Conservation (phyloP, 352 stramenopile species). For the Pythium plurisporium region DNA sequence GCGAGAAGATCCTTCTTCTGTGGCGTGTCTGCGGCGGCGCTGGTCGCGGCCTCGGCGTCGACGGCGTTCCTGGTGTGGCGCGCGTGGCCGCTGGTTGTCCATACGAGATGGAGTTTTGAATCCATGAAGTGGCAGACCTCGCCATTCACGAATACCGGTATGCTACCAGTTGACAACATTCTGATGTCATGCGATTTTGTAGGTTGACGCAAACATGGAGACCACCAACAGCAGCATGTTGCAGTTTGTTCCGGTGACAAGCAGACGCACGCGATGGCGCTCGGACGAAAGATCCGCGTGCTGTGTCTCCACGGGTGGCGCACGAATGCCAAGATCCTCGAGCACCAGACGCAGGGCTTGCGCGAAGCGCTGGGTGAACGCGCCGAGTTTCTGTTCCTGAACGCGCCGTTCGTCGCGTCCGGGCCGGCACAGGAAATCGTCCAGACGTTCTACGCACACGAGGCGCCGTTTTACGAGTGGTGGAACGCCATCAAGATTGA, state of each 20-base stretch:
- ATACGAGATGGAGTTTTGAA: background rate
- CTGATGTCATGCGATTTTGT: background rate
- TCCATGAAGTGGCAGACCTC: background rate
- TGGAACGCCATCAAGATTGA: conserved; percentile 57
- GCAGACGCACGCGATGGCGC: background rate
- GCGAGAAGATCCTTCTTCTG: background rate
- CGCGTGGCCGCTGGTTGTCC: background rate
- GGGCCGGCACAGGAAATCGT: conserved; percentile 57
- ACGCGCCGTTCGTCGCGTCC: conserved; percentile 55
- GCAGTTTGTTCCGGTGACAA: no score
- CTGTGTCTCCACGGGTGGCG: conserved; percentile 79
- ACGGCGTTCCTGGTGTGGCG: conserved; percentile 9
- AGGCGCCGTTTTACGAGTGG: conserved; percentile 73
- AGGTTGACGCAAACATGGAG: conserved; percentile 1
- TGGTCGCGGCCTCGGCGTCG: conserved; percentile 12
- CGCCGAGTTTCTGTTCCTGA: conserved; percentile 62
- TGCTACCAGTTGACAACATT: background rate
- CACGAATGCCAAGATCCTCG: conserved; percentile 62
- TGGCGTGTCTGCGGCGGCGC: background rate
- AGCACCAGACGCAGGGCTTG: conserved; percentile 53
- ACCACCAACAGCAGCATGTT: background rate
- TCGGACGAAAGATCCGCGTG: conserved; percentile 45
- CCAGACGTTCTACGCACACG: conserved; percentile 47
- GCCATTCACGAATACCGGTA: background rate
- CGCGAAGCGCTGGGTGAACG: conserved; percentile 42